Conservation (phyloP, 768 basidiomycete genomes). For the Tubosaeta sp. region DNA sequence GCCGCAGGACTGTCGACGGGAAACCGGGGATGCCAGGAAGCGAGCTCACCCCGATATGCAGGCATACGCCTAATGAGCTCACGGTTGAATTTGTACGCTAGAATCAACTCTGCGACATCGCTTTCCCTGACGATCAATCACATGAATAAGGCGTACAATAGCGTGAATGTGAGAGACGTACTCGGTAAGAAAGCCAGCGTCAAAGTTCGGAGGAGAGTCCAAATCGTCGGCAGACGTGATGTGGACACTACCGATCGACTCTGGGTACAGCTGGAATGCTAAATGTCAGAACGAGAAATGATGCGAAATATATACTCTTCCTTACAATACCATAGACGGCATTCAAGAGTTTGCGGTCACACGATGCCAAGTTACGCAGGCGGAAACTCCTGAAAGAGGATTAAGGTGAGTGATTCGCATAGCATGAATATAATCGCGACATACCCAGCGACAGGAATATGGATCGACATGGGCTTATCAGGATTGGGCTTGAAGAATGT, state of each 20-base stretch:
- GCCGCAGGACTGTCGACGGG: constrained; percentile 24
- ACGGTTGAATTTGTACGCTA: constrained; percentile 52
- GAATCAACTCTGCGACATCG: constrained; percentile 45
- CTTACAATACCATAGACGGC: constrained; percentile 13
- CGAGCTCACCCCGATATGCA: constrained; percentile 19
- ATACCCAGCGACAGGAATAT: constrained; percentile 40
- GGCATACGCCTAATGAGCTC: constrained; percentile 55
- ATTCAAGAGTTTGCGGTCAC: constrained; percentile 26
- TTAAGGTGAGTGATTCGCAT: not conserved
- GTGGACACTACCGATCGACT: too few relatives aligned
- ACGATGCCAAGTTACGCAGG: constrained; percentile 11
- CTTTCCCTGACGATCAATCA: constrained; percentile 9
- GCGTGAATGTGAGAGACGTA: constrained; percentile 16
- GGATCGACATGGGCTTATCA: constrained; percentile 53
- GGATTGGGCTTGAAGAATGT: constrained; percentile 45
- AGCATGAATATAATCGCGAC: not conserved
- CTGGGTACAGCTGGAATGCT: not conserved
- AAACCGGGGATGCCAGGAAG: constrained; percentile 27
- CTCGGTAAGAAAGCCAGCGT: constrained; percentile 42
- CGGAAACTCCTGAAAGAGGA: constrained; percentile 11
- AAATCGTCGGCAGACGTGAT: constrained; percentile 22
- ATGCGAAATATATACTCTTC: too few relatives aligned
- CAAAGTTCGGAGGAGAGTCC: constrained; percentile 41
- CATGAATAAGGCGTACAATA: not conserved
- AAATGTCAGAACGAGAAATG: constrained; percentile 1